A percentile compares a stretch with the other conserved stretches of the same genome.
phyloP scores from a whole-genome alignment of 164 flowering plant species.

The Macadamia tetraphylla region DNA sequence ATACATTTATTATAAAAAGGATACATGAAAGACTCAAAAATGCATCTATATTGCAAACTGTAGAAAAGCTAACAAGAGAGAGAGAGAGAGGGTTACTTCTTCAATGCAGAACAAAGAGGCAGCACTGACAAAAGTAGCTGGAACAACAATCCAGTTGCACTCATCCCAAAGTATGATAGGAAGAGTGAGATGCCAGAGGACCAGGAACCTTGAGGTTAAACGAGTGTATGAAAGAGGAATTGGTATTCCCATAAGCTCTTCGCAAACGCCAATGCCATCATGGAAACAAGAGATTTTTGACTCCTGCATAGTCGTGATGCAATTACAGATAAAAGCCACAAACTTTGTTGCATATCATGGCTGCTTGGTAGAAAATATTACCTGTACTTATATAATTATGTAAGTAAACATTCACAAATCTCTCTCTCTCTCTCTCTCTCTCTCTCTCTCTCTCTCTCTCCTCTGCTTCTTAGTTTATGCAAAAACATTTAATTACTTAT shows the following conservation, averaged over 20 bases:
- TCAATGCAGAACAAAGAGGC: constrained; percentile 98
- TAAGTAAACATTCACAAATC: too few species aligned
- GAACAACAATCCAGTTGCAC: constrained; percentile 93
- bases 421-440: too few species aligned
- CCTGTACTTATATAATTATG: too few species aligned
- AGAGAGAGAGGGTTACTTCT: constrained; percentile 50
- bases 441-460: too few species aligned
- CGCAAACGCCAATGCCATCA: constrained; percentile 87
- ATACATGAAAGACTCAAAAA: not conserved
- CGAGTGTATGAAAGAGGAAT: constrained; percentile 98
- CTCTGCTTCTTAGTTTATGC: too few species aligned
- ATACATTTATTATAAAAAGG: not conserved
- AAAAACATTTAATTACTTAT: too few species aligned
- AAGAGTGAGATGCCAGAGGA: constrained; percentile 94
- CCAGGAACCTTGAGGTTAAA: constrained; percentile 85
- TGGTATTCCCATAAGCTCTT: constrained; percentile 79
- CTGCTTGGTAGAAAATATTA: too few species aligned
- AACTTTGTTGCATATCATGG: too few species aligned
- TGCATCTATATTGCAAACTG: too few species aligned
- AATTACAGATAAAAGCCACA: not conserved
- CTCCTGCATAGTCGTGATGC: constrained; percentile 45
- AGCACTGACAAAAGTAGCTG: constrained; percentile 94
- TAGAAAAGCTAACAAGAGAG: not conserved
- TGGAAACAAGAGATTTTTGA: constrained; percentile 71
- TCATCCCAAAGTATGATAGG: constrained; percentile 97